Evolutionary conservation across 805 yeast species (phyloP).

Genomic region (Yamadazyma endophytica): DNA sequence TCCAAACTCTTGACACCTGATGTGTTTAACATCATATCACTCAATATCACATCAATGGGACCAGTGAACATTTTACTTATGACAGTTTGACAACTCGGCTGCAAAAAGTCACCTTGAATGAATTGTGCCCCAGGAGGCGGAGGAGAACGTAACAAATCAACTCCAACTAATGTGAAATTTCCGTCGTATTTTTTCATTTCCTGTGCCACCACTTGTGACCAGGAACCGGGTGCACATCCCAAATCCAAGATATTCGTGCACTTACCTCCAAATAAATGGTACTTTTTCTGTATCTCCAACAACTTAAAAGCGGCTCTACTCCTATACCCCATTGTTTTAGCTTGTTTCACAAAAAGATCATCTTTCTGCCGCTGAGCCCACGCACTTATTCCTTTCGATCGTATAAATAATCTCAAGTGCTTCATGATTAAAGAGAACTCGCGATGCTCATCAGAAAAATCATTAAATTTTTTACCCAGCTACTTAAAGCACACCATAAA

Average conservation of each 20-base stretch:
- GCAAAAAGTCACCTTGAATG: conserved; percentile 37
- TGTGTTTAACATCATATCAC: conserved; percentile 90
- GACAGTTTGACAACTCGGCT: conserved; percentile 8
- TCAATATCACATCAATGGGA: conserved; percentile 47
- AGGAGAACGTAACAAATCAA: conserved; percentile 43
- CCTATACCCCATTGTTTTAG: conserved; percentile 56
- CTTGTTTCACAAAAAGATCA: conserved; percentile 66
- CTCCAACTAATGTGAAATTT: conserved; percentile 64
- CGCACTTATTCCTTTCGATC: conserved; percentile 27
- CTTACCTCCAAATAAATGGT: conserved; percentile 47
- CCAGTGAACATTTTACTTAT: background rate
- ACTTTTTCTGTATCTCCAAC: conserved; percentile 66
- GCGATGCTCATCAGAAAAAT: too few species aligned
- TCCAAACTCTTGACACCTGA: conserved; percentile 78
- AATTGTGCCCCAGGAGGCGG: conserved; percentile 36
- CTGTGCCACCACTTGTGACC: conserved; percentile 81
- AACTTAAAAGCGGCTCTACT: conserved; percentile 93
- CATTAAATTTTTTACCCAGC: too few species aligned
- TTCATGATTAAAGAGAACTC: conserved; percentile 1
- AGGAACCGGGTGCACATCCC: conserved; percentile 93
- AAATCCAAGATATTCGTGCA: conserved; percentile 72
- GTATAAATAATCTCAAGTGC: background rate
- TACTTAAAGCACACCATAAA: conserved; percentile 12
- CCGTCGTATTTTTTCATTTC: conserved; percentile 23
- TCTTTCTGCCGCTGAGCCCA: conserved; percentile 72